Evolutionary conservation across 108 stramenopile genomes (phyloP).

Genomic region (Halocafeteria seosinensis): DNA sequence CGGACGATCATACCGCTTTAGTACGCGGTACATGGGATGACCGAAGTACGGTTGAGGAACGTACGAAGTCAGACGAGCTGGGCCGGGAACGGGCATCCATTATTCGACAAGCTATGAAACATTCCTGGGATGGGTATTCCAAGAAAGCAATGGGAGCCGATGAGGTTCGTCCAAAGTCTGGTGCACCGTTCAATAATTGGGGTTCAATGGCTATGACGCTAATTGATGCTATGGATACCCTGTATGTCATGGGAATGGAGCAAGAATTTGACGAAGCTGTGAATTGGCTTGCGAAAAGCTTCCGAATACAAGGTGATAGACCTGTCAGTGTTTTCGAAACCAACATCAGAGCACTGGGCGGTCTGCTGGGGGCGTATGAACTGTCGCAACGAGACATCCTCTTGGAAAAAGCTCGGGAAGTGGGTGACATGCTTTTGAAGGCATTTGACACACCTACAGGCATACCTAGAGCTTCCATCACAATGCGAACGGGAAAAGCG

Average conservation of each 20-base stretch:
- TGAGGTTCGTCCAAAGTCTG: constrained; percentile 45
- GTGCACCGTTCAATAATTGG: constrained; percentile 40
- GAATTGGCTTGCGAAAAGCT: constrained; percentile 53
- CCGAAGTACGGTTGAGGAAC: neutral
- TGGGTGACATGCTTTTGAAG: constrained; percentile 32
- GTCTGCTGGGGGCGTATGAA: constrained; percentile 72
- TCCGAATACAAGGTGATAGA: constrained; percentile 31
- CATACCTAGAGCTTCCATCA: constrained; percentile 28
- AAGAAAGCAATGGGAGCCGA: constrained; percentile 39
- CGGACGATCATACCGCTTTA: neutral
- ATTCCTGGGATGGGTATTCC: constrained; percentile 27
- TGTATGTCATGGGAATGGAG: constrained; percentile 83
- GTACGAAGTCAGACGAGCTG: neutral
- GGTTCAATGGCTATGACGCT: constrained; percentile 74
- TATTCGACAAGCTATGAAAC: neutral
- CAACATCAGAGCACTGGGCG: constrained; percentile 82
- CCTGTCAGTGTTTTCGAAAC: constrained; percentile 83
- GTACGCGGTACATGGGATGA: neutral
- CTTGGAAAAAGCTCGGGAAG: constrained; percentile 28
- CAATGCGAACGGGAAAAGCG: constrained; percentile 13
- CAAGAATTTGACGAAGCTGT: constrained; percentile 67
- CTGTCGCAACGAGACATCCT: constrained; percentile 30
- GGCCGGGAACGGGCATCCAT: neutral
- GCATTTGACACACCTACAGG: constrained; percentile 35
- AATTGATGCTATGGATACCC: constrained; percentile 80